phyloP scores from a whole-genome alignment of 2,329 filamentous ascomycete genomes.

The Hymenoscyphus repandus region DNA sequence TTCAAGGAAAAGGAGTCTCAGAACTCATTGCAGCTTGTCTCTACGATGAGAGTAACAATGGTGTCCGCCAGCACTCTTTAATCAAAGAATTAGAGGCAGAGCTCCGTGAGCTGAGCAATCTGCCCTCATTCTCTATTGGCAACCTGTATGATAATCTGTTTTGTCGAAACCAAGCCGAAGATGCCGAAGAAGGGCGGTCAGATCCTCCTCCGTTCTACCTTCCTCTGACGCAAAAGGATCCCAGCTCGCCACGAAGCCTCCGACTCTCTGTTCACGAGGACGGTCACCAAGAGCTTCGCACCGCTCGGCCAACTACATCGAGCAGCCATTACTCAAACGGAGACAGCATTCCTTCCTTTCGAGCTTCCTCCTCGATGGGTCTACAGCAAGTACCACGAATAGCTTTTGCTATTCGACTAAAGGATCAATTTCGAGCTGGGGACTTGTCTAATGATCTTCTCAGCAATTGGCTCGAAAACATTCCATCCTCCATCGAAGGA shows the following conservation, averaged over 20 bases:
- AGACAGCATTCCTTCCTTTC: constrained; percentile 12
- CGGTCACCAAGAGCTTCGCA: constrained; percentile 9
- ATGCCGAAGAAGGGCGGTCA: constrained; percentile 9
- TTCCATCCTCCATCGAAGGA: constrained; percentile 17
- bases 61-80: constrained; percentile 10
- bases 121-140: constrained; percentile 20
- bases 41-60: constrained; percentile 3
- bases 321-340: neutral
- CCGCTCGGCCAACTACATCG: neutral
- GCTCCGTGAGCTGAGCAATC: constrained; percentile 17
- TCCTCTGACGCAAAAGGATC: constrained; percentile 13
- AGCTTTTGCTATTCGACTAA: constrained; percentile 20
- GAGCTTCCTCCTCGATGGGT: constrained; percentile 12
- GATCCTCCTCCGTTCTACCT: constrained; percentile 12
- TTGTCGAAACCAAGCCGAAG: constrained; percentile 13
- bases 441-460: constrained; percentile 19
- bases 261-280: constrained; percentile 13
- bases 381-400: constrained; percentile 15
- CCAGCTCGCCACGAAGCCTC: constrained; percentile 18
- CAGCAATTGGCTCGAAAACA: constrained; percentile 18
- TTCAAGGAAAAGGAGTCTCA: constrained; percentile 12
- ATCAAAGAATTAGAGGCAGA: constrained; percentile 14
- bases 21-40: constrained; percentile 21
- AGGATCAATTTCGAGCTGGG: constrained; percentile 11
- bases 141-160: constrained; percentile 23